phyloP scores from a whole-genome alignment of 495 filamentous ascomycete genomes.

The Hyaloscypha hepaticicola region DNA sequence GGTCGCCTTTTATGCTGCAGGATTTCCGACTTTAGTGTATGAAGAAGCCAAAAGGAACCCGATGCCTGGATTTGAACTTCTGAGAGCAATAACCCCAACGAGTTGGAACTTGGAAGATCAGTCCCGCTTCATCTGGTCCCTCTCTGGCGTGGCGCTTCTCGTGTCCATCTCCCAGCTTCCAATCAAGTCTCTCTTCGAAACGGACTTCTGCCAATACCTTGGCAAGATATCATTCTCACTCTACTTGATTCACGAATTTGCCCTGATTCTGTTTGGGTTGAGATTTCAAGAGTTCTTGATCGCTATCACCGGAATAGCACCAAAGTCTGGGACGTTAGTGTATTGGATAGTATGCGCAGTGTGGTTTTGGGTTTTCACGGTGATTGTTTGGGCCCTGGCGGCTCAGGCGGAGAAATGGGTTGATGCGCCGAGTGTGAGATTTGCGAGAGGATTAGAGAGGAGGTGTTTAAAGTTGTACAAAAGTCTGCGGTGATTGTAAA shows the following conservation, averaged over 20 bases:
- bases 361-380: constrained; percentile 6
- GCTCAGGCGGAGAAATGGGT: constrained; percentile 16
- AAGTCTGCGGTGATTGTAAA: neutral
- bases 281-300: constrained; percentile 6
- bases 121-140: constrained; percentile 13
- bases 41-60: constrained; percentile 10
- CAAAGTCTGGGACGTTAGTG: neutral
- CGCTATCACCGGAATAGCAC: neutral
- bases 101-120: constrained; percentile 15
- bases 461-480: constrained; percentile 9
- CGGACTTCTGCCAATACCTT: constrained; percentile 16
- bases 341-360: constrained; percentile 14
- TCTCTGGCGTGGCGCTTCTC: constrained; percentile 12
- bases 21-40: constrained; percentile 6
- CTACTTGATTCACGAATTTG: constrained; percentile 16
- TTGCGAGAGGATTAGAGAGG: constrained; percentile 15
- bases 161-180: constrained; percentile 15
- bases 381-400: constrained; percentile 2
- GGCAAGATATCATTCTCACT: constrained; percentile 15
- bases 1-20: constrained; percentile 12
- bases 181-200: constrained; percentile 14
- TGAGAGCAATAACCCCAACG: constrained; percentile 11
- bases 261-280: constrained; percentile 12
- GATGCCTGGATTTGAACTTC: constrained; percentile 13
- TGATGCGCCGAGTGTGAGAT: constrained; percentile 19